phyloP scores from a whole-genome alignment of 805 yeast species.

The Ogataea degrootiae region DNA sequence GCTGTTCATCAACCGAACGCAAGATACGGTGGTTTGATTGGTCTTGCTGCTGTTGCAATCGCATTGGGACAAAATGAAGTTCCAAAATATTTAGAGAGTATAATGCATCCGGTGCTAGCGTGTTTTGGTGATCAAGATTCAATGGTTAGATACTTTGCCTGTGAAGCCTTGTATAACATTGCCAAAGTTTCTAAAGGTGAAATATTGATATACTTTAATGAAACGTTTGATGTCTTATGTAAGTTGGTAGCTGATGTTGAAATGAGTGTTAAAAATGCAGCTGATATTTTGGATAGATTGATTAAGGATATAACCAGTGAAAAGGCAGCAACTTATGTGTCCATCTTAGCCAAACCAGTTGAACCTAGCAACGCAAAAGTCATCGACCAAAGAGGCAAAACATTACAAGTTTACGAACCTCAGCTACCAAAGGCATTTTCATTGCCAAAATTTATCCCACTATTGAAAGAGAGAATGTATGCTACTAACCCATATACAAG shows the following conservation, averaged over 20 bases:
- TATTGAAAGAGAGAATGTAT: slow-evolving; percentile 86
- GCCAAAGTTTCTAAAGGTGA: slow-evolving; percentile 97
- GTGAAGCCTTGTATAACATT: slow-evolving; percentile 91
- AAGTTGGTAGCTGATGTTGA: slow-evolving; percentile 88
- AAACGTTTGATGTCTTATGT: slow-evolving; percentile 89
- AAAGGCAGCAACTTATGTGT: slow-evolving; percentile 82
- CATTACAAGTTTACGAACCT: slow-evolving; percentile 53
- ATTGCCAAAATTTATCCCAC: slow-evolving; percentile 80
- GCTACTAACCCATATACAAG: slow-evolving; percentile 91
- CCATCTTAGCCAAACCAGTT: slow-evolving; percentile 47
- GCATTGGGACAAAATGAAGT: slow-evolving; percentile 85
- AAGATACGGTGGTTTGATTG: slow-evolving; percentile 92
- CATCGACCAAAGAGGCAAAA: slow-evolving; percentile 54
- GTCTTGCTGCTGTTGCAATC: slow-evolving; percentile 91
- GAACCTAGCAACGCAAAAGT: slow-evolving; percentile 37
- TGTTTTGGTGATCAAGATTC: slow-evolving; percentile 97
- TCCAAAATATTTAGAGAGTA: slow-evolving; percentile 75
- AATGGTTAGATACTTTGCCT: slow-evolving; percentile 94
- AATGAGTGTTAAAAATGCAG: slow-evolving; percentile 89
- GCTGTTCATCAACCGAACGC: slow-evolving; percentile 83
- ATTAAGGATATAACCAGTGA: slow-evolving; percentile 94
- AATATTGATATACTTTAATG: slow-evolving; percentile 85
- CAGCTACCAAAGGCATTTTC: slow-evolving; percentile 71
- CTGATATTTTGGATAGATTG: slow-evolving; percentile 84
- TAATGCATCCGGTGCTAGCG: slow-evolving; percentile 88